These are phyloP conservation scores for Globisporangium acanthophoron DNA, from an alignment of 352 stramenopile genomes.

Conservation along the genomic window DNA sequence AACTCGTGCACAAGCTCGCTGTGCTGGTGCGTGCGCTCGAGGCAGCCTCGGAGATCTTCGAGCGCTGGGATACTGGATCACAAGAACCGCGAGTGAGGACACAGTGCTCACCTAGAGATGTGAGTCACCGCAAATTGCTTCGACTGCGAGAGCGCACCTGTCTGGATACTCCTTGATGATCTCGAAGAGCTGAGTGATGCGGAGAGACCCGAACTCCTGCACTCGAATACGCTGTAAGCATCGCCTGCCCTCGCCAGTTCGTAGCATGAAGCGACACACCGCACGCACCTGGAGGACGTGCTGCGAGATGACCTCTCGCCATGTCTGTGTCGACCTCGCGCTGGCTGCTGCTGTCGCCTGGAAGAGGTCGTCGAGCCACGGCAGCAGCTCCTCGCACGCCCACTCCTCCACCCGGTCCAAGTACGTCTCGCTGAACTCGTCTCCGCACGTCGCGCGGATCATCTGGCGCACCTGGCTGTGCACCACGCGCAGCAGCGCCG, in stretches of 20 bases:
- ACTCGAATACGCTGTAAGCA: not conserved
- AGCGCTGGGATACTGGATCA: slow-evolving; percentile 44
- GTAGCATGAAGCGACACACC: not conserved
- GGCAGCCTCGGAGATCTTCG: slow-evolving; percentile 65
- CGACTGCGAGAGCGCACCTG: slow-evolving; percentile 29
- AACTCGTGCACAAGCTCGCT: slow-evolving; percentile 77
- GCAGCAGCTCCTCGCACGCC: slow-evolving; percentile 43
- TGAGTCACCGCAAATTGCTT: not conserved
- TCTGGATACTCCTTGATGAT: slow-evolving; percentile 97
- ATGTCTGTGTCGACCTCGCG: slow-evolving; percentile 15
- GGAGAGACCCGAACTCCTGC: slow-evolving; percentile 58
- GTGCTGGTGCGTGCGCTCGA: slow-evolving; percentile 84
- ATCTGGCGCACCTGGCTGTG: slow-evolving; percentile 50
- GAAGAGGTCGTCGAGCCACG: slow-evolving; percentile 55
- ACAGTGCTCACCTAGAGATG: not conserved
- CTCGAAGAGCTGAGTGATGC: slow-evolving; percentile 95
- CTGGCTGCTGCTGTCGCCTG: slow-evolving; percentile 8
- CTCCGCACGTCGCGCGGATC: slow-evolving; percentile 39
- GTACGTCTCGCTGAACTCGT: slow-evolving; percentile 44
- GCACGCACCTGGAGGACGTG: slow-evolving; percentile 30
- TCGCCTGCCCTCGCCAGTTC: not conserved
- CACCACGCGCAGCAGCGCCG: slow-evolving; percentile 42
- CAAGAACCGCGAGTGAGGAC: not conserved
- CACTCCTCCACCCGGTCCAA: slow-evolving; percentile 44
- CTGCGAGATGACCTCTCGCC: slow-evolving; percentile 39